Evolutionary conservation across 2,329 filamentous ascomycete genomes (phyloP), one percentile per base, ranked within the genome.

Genomic region (Ophiostoma ulmi): DNA sequence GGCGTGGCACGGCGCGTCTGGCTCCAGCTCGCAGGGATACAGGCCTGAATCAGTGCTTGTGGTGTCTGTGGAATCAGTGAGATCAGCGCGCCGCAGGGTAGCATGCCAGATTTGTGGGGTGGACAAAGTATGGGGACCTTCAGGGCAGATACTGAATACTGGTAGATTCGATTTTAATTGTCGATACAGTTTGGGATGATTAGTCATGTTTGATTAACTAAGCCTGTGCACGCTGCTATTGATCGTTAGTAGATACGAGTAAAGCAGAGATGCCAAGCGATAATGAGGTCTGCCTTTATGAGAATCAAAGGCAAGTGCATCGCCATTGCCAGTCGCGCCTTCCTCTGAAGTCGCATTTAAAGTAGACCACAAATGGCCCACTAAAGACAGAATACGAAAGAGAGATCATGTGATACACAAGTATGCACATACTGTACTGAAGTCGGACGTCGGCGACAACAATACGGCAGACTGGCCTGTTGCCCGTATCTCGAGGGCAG

Each of bases 91-190:
- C 52, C n/a, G 52, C 52, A 58, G 52, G 52, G 52, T 58, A 10
- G 52, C 52, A 58, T 63, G 26, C 26, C 58, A 63, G 26, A 35
- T 61, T 61, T 63, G 58, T 63, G 58, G 58, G 58, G 58, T 63
- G 11, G 26, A 20, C 22, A 17, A 8, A 63, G 8, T 63, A 63
- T 58, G 52, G 20, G 52, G 22, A 11, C 52, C 13, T 22, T 17
- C n/a, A 26, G n/a, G n/a, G n/a, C 52, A 26, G 52, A 44, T 10
- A 44, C 39, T 10, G 52, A 58, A 7, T 22, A 58, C 4, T 7
- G n/a, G n/a, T 13, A 58, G 20, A 22, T 58, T 58, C 13, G 52
- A 58, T 58, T n/a, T 44, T 10, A 26, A 2, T 5, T 26, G 8
- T 26, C 52, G 22, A 58, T n/a, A 31, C 26, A 10, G 10, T 58